Evolutionary conservation across 495 filamentous ascomycete species (phyloP), one percentile per base, ranked within the genome.

Genomic region (Astrothelium macrocarpum): DNA sequence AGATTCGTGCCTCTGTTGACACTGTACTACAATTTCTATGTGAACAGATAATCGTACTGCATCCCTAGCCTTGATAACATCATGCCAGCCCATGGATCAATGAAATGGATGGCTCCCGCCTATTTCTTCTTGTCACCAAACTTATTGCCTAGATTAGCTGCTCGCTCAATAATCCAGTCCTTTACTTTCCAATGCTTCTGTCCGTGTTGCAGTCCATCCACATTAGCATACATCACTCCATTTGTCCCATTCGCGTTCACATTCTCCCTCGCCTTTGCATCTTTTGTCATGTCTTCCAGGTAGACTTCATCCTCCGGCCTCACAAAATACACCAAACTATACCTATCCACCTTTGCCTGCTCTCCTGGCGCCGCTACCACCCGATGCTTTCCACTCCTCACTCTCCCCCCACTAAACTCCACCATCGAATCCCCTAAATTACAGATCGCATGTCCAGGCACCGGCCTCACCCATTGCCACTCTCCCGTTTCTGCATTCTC

Each of bases 371-470:
- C 64, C 1, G 66, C 64, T 3, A 71, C 65, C 7, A 78, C 76
- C 14, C 77, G 73, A 67, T 79, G 78, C 61, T 76, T 59, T 1
- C 64, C 67, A 42, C 65, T 71, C 16, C 72, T 70, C 59, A 78
- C 66, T 16, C 74, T 29, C 9, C 74, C 77, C 32, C 70, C 73
- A 2, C 74, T 76, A 68, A 73, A 77, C 62, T 75, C 69, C 9
- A 74, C 76, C 23, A 76, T 65, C 0, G 75, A 71, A 60, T 79
- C 78, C 10, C 77, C 78, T 9, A 78, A 58, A 61, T 78, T 79
- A 23, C 78, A 67, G 32, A 79, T 72, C 2, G 71, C 72, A 64
- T 70, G 71, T 11, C 71, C 72, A 11, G 68, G 70, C 59, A 65
- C 58, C 1, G 77, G 78, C 43, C 65, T 64, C 14, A 78, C 67